Conservation (phyloP, 1,139 yeast species). For the Protomyces pachydermus region DNA sequence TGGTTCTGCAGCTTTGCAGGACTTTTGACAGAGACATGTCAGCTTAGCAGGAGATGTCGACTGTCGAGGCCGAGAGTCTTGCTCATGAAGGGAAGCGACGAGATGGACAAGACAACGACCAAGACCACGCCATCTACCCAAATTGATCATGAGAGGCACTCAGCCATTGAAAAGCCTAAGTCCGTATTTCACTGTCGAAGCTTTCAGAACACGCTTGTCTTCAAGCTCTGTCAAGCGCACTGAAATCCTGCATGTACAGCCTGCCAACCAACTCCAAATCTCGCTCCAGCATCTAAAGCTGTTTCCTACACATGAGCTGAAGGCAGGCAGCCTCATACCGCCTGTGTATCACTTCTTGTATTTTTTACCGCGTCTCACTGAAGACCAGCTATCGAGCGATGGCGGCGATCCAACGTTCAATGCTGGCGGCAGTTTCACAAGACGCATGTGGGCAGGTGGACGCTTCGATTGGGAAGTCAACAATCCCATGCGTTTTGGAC, state of each 20-base stretch:
- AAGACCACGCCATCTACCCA: neutral
- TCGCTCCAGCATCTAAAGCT: conserved; percentile 11
- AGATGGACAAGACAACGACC: neutral
- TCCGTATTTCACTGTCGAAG: conserved; percentile 9
- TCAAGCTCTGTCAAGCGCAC: neutral
- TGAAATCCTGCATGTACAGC: conserved; percentile 1
- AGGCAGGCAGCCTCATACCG: conserved; percentile 38
- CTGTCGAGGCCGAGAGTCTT: neutral
- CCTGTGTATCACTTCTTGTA: conserved; percentile 64
- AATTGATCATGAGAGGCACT: neutral
- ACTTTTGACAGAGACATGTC: conserved; percentile 9
- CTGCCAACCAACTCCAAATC: conserved; percentile 8
- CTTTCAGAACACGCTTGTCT: conserved; percentile 7
- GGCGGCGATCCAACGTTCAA: conserved; percentile 83
- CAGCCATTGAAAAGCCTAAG: neutral
- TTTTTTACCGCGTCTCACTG: conserved; percentile 55
- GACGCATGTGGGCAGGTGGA: conserved; percentile 85
- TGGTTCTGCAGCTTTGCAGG: conserved; percentile 2
- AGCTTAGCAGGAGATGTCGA: too few species aligned
- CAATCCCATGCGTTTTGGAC: conserved; percentile 42
- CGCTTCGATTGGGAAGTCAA: conserved; percentile 44
- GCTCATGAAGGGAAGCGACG: neutral
- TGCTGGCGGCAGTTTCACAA: conserved; percentile 49
- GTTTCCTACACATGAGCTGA: neutral
- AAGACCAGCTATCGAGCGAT: conserved; percentile 53